Evolutionary conservation across 164 flowering plant genomes (phyloP).

Genomic region (Litsea cubeba): DNA sequence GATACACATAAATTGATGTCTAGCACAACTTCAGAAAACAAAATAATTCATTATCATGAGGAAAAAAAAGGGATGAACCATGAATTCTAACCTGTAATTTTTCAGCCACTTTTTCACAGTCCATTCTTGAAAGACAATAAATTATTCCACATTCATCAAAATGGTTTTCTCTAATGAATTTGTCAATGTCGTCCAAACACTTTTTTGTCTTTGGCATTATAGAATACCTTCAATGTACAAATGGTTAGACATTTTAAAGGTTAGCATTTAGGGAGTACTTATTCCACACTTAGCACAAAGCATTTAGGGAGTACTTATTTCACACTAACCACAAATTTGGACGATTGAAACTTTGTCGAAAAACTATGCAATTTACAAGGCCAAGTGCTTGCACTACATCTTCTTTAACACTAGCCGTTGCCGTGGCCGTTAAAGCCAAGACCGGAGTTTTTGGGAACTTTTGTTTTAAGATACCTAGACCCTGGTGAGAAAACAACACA

Average conservation of each 20-base stretch:
- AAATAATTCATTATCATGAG: background rate
- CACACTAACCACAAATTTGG: slow-evolving; percentile 72
- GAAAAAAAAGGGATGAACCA: background rate
- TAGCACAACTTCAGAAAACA: background rate
- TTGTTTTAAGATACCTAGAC: slow-evolving; percentile 92
- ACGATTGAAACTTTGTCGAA: slow-evolving; percentile 95
- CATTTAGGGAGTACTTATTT: background rate
- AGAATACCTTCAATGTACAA: slow-evolving; percentile 59
- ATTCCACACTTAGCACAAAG: slow-evolving; percentile 6
- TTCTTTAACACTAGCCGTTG: slow-evolving; percentile 95
- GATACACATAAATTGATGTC: too few species aligned
- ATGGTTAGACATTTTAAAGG: background rate
- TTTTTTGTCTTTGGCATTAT: slow-evolving; percentile 86
- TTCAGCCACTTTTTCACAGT: slow-evolving; percentile 96
- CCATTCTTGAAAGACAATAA: slow-evolving; percentile 97
- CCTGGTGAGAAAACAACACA: slow-evolving; percentile 34
- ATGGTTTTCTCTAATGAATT: slow-evolving; percentile 77
- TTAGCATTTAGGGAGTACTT: background rate
- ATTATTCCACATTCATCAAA: slow-evolving; percentile 93
- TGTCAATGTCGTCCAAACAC: slow-evolving; percentile 92
- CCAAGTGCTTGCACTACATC: slow-evolving; percentile 99
- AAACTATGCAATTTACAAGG: slow-evolving; percentile 81
- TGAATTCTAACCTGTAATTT: slow-evolving; percentile 61
- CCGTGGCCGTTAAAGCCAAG: slow-evolving; percentile 95
- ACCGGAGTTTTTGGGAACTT: slow-evolving; percentile 86